Evolutionary conservation across 306 rosid species (phyloP).

Genomic region (Fragaria vesca): DNA sequence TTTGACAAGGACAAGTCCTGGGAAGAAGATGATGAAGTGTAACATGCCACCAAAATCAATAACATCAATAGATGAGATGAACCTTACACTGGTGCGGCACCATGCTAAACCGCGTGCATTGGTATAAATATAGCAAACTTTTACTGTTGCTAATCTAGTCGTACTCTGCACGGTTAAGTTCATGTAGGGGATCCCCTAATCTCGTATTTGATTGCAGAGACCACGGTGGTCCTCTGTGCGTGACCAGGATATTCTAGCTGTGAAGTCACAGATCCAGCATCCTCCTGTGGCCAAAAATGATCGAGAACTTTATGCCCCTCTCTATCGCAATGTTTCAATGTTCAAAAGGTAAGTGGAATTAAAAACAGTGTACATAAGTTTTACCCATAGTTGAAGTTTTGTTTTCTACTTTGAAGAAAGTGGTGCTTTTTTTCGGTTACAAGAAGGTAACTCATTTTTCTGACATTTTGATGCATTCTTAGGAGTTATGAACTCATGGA

Average conservation of each 20-base stretch:
- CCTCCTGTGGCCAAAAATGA: slow-evolving; percentile 53
- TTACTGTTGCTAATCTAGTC: slow-evolving; percentile 18
- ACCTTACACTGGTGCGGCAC: slow-evolving; percentile 48
- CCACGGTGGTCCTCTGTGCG: slow-evolving; percentile 74
- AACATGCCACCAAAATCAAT: slow-evolving; percentile 74
- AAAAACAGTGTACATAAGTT: background rate
- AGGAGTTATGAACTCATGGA: slow-evolving; percentile 98
- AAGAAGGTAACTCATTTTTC: background rate
- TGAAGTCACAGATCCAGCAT: slow-evolving; percentile 63
- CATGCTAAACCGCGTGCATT: slow-evolving; percentile 59
- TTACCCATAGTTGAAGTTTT: background rate
- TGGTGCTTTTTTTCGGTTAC: background rate
- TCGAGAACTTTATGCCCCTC: slow-evolving; percentile 68
- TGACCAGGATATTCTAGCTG: slow-evolving; percentile 68
- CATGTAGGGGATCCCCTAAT: slow-evolving; percentile 12
- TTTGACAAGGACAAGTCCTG: slow-evolving; percentile 19
- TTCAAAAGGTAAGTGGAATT: slow-evolving; percentile 60
- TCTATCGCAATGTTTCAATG: slow-evolving; percentile 82
- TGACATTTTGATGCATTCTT: slow-evolving; percentile 27
- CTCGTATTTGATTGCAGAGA: slow-evolving; percentile 52
- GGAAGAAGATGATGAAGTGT: slow-evolving; percentile 57
- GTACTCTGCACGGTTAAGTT: slow-evolving; percentile 20
- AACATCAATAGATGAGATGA: slow-evolving; percentile 75
- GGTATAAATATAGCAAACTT: slow-evolving; percentile 44
- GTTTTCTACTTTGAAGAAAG: background rate